Evolutionary conservation across 805 yeast species (phyloP).

Genomic region (Cyberlindnera americana): DNA sequence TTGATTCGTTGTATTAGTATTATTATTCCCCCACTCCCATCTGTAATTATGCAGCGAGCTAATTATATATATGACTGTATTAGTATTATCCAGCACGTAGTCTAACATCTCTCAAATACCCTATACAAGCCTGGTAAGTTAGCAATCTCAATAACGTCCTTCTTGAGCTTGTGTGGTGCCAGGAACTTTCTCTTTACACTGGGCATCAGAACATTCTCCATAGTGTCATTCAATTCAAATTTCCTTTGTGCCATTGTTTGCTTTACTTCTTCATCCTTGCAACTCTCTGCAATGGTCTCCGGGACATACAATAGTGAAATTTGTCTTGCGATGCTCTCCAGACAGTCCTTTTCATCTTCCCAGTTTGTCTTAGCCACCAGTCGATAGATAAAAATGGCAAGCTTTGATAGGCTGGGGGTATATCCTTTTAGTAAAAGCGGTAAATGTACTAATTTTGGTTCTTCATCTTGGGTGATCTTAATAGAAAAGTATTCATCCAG

Average conservation of each 20-base stretch:
- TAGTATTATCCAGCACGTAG: background rate
- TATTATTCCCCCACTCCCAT: background rate
- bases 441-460: constrained; percentile 42
- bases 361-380: constrained; percentile 60
- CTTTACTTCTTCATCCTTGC: constrained; percentile 21
- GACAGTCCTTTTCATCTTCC: constrained; percentile 64
- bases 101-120: constrained; percentile 91
- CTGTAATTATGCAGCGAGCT: too few species aligned
- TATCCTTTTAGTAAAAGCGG: constrained; percentile 71
- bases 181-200: constrained; percentile 56
- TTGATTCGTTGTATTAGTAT: background rate
- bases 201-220: constrained; percentile 68
- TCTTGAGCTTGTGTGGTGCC: constrained; percentile 51
- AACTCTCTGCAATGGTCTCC: constrained; percentile 35
- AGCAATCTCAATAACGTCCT: constrained; percentile 78
- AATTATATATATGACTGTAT: too few species aligned
- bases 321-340: constrained; percentile 61
- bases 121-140: constrained; percentile 85
- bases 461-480: constrained; percentile 29
- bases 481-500: constrained; percentile 73
- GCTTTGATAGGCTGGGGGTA: constrained; percentile 56
- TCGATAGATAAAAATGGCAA: constrained; percentile 64
- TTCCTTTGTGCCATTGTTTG: constrained; percentile 26
- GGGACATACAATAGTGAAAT: constrained; percentile 76
- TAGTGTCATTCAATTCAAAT: constrained; percentile 30